Evolutionary conservation across 495 filamentous ascomycete genomes (phyloP), one percentile per base, ranked within the genome.

Genomic region (Podospora sp.): DNA sequence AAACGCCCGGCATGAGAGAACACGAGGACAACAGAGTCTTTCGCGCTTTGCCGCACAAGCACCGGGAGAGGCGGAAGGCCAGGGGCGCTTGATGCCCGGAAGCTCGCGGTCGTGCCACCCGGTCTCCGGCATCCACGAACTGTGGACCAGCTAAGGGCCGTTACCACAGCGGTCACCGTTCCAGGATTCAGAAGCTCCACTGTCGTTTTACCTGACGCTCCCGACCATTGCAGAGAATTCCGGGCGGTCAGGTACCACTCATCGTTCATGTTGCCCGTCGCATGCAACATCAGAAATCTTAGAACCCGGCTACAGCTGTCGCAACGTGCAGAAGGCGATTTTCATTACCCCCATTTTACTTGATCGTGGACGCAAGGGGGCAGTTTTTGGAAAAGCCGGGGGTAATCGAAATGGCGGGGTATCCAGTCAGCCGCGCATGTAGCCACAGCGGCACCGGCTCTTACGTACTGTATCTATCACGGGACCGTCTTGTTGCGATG

Each of bases 321-420:
- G 63, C 29, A 52, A 20, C 12, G 29, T 53, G 61, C 61, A 63
- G 51, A 29, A 60, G 40, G 46, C 52, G 66, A 40, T 77, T 78
- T 78, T 69, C 65, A 78, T 78, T 79, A 79, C 77, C 77, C 77
- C 76, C 72, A 75, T 68, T 70, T 79, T 79, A 79, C 77, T 69
- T 79, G 74, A 79, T 77, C 25, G 58, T 52, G 69, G 69, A 70
- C 55, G 69, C 73, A 69, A 51, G 36, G 65, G 29, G 57, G 67
- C 8, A 40, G 56, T 56, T 57, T 60, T 68, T 64, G 25, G 46
- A 51, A 68, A 73, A 69, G 9, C 69, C 65, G 65, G 71, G 73
- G 71, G 68, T 66, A 68, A 71, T 67, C 66, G 62, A 68, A 75
- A 62, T 69, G 40, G 68, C 60, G 59, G 65, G 71, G 63, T 49